phyloP scores from a whole-genome alignment of 169 alveolate species.

The Plasmodium inui region DNA sequence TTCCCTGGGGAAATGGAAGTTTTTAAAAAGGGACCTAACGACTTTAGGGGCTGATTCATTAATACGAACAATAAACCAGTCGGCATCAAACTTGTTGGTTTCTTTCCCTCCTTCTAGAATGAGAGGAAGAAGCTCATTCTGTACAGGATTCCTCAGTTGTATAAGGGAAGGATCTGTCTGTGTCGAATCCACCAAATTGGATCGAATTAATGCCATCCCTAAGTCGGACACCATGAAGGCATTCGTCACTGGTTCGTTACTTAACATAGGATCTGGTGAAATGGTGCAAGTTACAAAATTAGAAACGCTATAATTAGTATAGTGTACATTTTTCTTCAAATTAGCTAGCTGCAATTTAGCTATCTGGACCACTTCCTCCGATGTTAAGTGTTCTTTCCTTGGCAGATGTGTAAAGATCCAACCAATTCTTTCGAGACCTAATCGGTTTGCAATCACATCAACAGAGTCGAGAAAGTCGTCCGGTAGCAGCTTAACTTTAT shows the following conservation, averaged over 20 bases:
- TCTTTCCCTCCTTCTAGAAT: slow-evolving; percentile 86
- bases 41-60: slow-evolving; percentile 89
- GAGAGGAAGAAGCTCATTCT: slow-evolving; percentile 84
- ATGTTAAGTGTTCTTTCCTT: slow-evolving; percentile 93
- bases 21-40: slow-evolving; percentile 80
- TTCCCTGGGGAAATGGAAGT: slow-evolving; percentile 84
- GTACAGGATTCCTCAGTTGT: slow-evolving; percentile 76
- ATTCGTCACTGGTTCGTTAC: slow-evolving; percentile 88
- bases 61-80: slow-evolving; percentile 87
- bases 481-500: slow-evolving; percentile 75
- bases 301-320: slow-evolving; percentile 88
- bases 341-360: slow-evolving; percentile 80
- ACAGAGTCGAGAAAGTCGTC: slow-evolving; percentile 85
- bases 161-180: slow-evolving; percentile 78
- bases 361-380: slow-evolving; percentile 92
- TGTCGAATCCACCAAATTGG: slow-evolving; percentile 77
- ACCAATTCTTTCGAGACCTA: slow-evolving; percentile 96
- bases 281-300: slow-evolving; percentile 88
- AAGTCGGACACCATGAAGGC: slow-evolving; percentile 92
- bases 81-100: slow-evolving; percentile 85
- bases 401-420: slow-evolving; percentile 96
- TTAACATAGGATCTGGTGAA: slow-evolving; percentile 85
- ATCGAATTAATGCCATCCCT: slow-evolving; percentile 85
- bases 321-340: slow-evolving; percentile 78
- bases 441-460: slow-evolving; percentile 93